Conservation (phyloP, 768 basidiomycete species). For the Dacryopinax spathularia region DNA sequence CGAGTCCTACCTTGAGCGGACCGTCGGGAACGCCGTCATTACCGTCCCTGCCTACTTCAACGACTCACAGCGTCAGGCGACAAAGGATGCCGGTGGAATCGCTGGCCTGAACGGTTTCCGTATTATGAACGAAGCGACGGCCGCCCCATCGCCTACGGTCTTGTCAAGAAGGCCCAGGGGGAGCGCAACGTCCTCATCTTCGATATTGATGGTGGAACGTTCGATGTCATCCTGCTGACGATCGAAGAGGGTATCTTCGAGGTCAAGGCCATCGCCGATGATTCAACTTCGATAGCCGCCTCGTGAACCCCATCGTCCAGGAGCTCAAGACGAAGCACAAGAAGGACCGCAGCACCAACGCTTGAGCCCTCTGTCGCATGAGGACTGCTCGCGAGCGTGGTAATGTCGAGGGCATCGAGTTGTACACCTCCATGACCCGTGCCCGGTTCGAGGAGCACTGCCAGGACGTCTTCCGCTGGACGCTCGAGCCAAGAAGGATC, state of each 20-base stretch:
- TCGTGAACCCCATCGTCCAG: constrained; percentile 91
- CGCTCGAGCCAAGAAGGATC: constrained; percentile 97
- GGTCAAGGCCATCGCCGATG: constrained; percentile 97
- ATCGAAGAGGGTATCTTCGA: constrained; percentile 98
- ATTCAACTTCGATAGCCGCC: constrained; percentile 96
- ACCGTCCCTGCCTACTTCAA: constrained; percentile 95
- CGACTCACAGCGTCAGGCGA: constrained; percentile 96
- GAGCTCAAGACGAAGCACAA: constrained; percentile 98
- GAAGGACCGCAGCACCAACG: constrained; percentile 84
- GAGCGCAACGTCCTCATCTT: constrained; percentile 96
- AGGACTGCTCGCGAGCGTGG: constrained; percentile 97
- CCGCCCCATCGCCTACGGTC: constrained; percentile 95
- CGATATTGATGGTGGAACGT: constrained; percentile 96
- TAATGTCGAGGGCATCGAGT: constrained; percentile 95
- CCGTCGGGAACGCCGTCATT: constrained; percentile 41
- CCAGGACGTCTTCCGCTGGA: constrained; percentile 87
- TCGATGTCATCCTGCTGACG: constrained; percentile 91
- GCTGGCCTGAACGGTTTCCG: constrained; percentile 90
- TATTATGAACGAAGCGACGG: constrained; percentile 98
- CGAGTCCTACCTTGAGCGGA: constrained; percentile 34
- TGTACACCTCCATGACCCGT: constrained; percentile 96
- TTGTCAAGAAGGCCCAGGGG: constrained; percentile 80
- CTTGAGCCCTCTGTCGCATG: constrained; percentile 91
- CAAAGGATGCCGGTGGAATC: constrained; percentile 93
- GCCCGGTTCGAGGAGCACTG: constrained; percentile 95